Evolutionary conservation across 2,329 filamentous ascomycete genomes (phyloP).

Genomic region (Colletotrichum melonis): DNA sequence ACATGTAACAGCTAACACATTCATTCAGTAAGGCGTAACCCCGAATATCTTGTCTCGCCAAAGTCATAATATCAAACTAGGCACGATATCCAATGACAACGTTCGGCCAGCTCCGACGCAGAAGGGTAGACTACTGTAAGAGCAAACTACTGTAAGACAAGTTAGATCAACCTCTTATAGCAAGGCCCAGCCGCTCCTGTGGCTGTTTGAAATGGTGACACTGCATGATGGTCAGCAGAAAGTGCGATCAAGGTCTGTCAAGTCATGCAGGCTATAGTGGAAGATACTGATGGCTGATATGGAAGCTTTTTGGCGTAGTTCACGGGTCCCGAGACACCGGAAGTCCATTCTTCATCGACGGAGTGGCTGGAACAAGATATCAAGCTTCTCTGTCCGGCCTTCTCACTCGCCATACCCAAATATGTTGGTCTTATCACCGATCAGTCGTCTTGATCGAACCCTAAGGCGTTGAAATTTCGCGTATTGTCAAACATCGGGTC

Average conservation of each 20-base stretch:
- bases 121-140: not conserved
- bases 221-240: not conserved
- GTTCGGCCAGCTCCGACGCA: not conserved
- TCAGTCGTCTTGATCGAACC: not conserved
- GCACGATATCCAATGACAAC: not conserved
- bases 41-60: not conserved
- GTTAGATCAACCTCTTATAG: not conserved
- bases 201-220: constrained; percentile 5
- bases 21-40: not conserved
- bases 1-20: not conserved
- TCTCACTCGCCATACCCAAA: not conserved
- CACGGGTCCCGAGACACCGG: not conserved
- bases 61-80: not conserved
- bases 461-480: not conserved
- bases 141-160: not conserved
- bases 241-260: not conserved
- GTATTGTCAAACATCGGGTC: not conserved
- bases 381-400: no score
- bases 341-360: not conserved
- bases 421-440: no score
- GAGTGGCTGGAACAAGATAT: not conserved
- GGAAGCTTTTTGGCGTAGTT: not conserved
- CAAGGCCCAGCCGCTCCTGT: not conserved
- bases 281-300: not conserved
- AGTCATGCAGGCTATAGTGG: not conserved